Base-by-base conservation (phyloP, 2,329 filamentous ascomycete species). In the Colletotrichum brevisporum region DNA sequence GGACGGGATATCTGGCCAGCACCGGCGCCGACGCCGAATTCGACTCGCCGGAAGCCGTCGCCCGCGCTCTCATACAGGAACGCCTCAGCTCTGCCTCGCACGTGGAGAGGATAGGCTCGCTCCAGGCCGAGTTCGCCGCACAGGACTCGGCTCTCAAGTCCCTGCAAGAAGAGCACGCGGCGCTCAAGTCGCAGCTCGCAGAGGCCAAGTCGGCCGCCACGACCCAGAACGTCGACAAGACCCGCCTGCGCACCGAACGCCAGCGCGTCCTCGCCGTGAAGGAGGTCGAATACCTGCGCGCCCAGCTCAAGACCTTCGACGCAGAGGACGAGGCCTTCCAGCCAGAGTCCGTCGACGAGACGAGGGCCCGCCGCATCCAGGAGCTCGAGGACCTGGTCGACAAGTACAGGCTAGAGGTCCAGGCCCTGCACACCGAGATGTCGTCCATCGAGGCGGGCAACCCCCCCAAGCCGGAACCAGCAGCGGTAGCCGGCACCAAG, bases 211-310 rank as follows among this genome's bases (percentile, higher is more conserved):
- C 82, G 3, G 80, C 83, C 1, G 82, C 82, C 31, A 69, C 62
- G 6, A 83, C 78, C 4, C 81, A 84, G 5, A 85, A 82, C 21
- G 83, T 85, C 16, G 92, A 94, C 75, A 92, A 94, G 80, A 87
- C 88, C 1, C 91, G 90, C 51, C 83, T 92, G 61, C 89, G 96
- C 39, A 83, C 98, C 0, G 95, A 99, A 75, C 88, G 96, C 67
- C 95, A 98, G 77, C 92, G 94, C 67, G 89, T 88, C 1, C 86
- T 99, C 8, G 94, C 95, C 0, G 86, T 94, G 26, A 98, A 98
- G 77, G 97, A 99, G 78, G 94, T 96, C 0, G 95, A 98, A 73
- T 97, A 97, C 77, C 87, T 99, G 6, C 92, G 96, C 24, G 95
- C 94, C 0, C 96, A 99, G 79, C 86, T 98, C 63, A 95, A 95